These are phyloP conservation scores for Phanerochaete sordida DNA, from an alignment of 768 basidiomycete genomes.

Conservation along the genomic window DNA sequence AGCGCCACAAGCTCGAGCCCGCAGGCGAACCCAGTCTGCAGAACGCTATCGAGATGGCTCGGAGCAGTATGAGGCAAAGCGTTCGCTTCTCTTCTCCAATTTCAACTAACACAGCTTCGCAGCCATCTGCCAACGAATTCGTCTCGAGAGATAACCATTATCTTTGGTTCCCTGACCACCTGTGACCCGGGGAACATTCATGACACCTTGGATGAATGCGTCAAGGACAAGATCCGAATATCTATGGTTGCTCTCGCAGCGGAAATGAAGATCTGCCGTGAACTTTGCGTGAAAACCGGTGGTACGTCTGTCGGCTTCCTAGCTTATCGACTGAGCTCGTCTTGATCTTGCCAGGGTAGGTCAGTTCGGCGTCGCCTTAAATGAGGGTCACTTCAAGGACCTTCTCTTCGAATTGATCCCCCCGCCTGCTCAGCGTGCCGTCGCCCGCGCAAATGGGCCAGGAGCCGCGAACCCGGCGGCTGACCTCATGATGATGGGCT, in stretches of 20 bases:
- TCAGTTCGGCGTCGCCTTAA: conserved; percentile 94
- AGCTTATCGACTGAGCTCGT: neutral
- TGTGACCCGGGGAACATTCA: conserved; percentile 97
- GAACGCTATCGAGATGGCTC: conserved; percentile 97
- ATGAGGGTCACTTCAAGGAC: conserved; percentile 96
- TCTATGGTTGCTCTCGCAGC: conserved; percentile 93
- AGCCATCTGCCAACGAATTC: conserved; percentile 98
- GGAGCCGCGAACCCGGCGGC: conserved; percentile 59
- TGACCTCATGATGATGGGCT: conserved; percentile 99
- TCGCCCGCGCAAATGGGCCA: conserved; percentile 44
- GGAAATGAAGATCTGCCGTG: conserved; percentile 97
- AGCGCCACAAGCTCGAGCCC: conserved; percentile 87
- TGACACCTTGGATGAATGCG: conserved; percentile 84
- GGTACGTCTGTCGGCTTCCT: conserved; percentile 47
- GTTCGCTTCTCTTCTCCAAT: neutral
- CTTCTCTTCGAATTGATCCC: conserved; percentile 93
- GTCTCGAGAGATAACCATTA: conserved; percentile 89
- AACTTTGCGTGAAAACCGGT: conserved; percentile 87
- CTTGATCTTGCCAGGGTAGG: conserved; percentile 36
- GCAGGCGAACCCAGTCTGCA: conserved; percentile 93
- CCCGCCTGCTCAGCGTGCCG: conserved; percentile 78
- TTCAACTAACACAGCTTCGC: neutral
- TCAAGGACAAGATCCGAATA: conserved; percentile 82
- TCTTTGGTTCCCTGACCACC: conserved; percentile 94
- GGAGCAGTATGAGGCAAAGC: conserved; percentile 82